A percentile compares a stretch with the other conserved stretches of the same genome.
These are phyloP conservation scores for Camellia japonica DNA, from an alignment of 148 eudicot species.

Conservation along the genomic window DNA sequence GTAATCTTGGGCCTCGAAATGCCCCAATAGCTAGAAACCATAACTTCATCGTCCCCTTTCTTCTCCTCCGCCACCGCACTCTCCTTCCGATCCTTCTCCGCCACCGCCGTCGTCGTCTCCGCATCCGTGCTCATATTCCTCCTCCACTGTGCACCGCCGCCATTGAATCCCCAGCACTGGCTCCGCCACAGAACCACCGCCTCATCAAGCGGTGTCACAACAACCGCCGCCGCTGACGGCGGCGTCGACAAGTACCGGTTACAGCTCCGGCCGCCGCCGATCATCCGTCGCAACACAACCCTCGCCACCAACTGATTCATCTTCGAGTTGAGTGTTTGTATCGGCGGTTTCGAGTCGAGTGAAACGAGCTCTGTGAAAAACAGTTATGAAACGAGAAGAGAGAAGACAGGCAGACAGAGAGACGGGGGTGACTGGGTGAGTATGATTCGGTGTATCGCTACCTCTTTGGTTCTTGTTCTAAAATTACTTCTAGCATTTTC, in stretches of 20 bases:
- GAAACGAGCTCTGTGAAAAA: not conserved
- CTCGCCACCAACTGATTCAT: constrained; percentile 41
- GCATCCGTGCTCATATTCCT: constrained; percentile 29
- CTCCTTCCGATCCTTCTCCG: constrained; percentile 22
- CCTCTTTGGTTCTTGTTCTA: too few species aligned
- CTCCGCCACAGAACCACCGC: constrained; percentile 14
- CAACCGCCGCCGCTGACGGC: constrained; percentile 6
- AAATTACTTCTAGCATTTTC: too few species aligned
- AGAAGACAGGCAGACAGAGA: too few species aligned
- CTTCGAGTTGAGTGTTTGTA: not conserved
- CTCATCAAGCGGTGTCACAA: constrained; percentile 21
- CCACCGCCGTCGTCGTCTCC: constrained; percentile 17
- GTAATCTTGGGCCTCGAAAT: constrained; percentile 44
- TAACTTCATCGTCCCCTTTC: constrained; percentile 20
- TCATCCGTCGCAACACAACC: constrained; percentile 25
- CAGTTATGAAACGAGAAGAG: not conserved
- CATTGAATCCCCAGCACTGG: constrained; percentile 3
- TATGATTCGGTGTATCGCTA: not conserved
- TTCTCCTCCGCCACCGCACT: constrained; percentile 24
- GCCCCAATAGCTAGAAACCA: constrained; percentile 76
- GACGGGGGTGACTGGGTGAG: not conserved
- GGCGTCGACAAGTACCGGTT: constrained; percentile 14
- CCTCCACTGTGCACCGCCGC: constrained; percentile 25
- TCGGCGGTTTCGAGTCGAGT: not conserved
- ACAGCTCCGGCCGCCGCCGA: constrained; percentile 25